These are phyloP conservation scores for Fusarium praegraminearum DNA, from an alignment of 2,329 filamentous ascomycete genomes.

Conservation along the genomic window DNA sequence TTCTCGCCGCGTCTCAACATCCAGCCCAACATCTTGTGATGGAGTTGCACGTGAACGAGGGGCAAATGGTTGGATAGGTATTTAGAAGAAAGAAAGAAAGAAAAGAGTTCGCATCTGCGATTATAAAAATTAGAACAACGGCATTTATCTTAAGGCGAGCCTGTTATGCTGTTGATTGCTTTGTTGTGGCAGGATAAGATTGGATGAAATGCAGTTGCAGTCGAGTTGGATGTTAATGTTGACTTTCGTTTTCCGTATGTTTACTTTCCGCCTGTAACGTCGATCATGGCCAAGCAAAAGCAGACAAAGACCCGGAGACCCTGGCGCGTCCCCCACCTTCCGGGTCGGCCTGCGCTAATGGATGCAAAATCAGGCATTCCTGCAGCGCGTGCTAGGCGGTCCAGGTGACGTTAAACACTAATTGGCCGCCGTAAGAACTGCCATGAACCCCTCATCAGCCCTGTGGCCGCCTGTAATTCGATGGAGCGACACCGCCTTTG, in stretches of 20 bases:
- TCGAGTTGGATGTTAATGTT: constrained; percentile 32
- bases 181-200: constrained; percentile 30
- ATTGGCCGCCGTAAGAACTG: constrained; percentile 39
- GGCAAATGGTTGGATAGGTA: constrained; percentile 5
- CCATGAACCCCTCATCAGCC: constrained; percentile 43
- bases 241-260: constrained; percentile 34
- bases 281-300: constrained; percentile 24
- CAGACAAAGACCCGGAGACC: constrained; percentile 2
- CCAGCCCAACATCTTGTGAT: constrained; percentile 67
- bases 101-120: constrained; percentile 23
- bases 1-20: constrained; percentile 63
- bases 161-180: constrained; percentile 12
- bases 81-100: not conserved
- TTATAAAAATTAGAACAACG: constrained; percentile 17
- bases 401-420: constrained; percentile 12
- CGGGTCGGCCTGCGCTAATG: constrained; percentile 15
- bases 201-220: constrained; percentile 9
- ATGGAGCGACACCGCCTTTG: constrained; percentile 45
- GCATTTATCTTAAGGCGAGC: constrained; percentile 30
- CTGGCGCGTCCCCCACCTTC: constrained; percentile 14
- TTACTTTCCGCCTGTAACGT: constrained; percentile 35
- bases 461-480: constrained; percentile 44
- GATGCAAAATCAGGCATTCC: constrained; percentile 47
- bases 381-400: constrained; percentile 30
- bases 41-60: constrained; percentile 9